Evolutionary conservation across 1,139 yeast species (phyloP), one percentile per base, ranked within the genome.

Genomic region (Wickerhamomyces sp.): DNA sequence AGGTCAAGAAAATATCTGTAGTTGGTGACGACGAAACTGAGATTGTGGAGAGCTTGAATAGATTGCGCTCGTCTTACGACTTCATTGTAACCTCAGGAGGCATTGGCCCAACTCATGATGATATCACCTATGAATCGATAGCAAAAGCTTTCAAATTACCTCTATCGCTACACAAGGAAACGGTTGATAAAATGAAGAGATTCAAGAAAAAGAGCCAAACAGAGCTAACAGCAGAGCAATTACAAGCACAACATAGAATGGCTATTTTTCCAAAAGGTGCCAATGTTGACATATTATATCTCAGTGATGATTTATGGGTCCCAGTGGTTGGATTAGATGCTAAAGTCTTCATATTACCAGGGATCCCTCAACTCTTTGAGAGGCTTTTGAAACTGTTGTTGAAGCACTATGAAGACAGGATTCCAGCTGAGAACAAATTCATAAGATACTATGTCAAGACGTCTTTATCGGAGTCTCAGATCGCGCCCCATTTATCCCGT

Each of bases 71-170:
- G 17, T 65, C 72, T 35, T 80, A 79, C 50, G 92, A 85, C 54
- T 72, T 87, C 40, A 72, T 87, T 6, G 73, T 86, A 15, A 86
- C 96, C 1, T 76, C 88, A 15, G 96, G 96, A 15, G 71, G 87
- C 0, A 84, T 88, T 46, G 96, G 96, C 0, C 86, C 95, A 3
- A 88, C 96, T 0, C 95, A 87, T 53, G 96, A 87, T 56, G 96
- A 87, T 58, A 81, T 87, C 42, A 86, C 95, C 0, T 87, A 88
- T 58, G 78, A 78, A 37, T 72, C 83, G 6, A 58, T 87, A 14
- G 85, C 89, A 2, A 73, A 72, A 47, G 83, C 85, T 17, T 87
- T 70, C 52, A 62, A 62, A 2, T 59, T 83, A 10, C 72, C 72
- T 0, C 64, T 80, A 42, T 60, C 59, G 31, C 56, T 81, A 16